A percentile compares a stretch with the other conserved stretches of the same genome.
phyloP scores from a whole-genome alignment of 2,329 filamentous ascomycete species.

The Botryotinia globosa region DNA sequence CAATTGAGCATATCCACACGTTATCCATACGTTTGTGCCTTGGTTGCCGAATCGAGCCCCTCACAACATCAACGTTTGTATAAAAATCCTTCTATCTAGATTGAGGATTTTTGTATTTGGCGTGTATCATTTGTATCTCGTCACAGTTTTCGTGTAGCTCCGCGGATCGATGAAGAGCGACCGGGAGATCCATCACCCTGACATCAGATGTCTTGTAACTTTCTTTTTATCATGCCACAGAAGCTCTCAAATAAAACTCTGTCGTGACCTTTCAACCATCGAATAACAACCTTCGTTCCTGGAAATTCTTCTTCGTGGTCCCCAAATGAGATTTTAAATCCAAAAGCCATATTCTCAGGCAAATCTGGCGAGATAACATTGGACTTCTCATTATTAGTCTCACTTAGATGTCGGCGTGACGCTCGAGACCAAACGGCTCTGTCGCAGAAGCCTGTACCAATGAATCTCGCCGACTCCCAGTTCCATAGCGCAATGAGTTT shows the following conservation, averaged over 20 bases:
- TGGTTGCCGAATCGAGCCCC: neutral
- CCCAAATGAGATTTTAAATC: conserved; percentile 53
- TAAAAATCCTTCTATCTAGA: neutral
- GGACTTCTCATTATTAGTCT: conserved; percentile 28
- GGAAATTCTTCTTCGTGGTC: conserved; percentile 41
- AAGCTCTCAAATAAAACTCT: conserved; percentile 81
- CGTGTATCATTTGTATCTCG: neutral
- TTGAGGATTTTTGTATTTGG: neutral
- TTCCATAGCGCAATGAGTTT: conserved; percentile 35
- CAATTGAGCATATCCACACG: neutral
- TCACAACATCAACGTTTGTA: neutral
- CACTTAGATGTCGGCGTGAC: conserved; percentile 41
- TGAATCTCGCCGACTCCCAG: conserved; percentile 31
- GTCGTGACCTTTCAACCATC: conserved; percentile 77
- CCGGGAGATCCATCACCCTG: neutral
- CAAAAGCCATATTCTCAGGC: conserved; percentile 45
- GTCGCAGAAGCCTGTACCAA: conserved; percentile 35
- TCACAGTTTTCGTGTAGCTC: no score
- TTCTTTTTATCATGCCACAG: conserved; percentile 69
- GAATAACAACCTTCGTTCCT: conserved; percentile 50
- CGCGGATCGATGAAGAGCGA: no score
- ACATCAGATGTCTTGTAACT: neutral
- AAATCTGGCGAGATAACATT: conserved; percentile 36
- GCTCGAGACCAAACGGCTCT: conserved; percentile 38
- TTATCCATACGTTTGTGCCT: neutral